Evolutionary conservation across 805 yeast genomes (phyloP).

Genomic region (Sugiyamaella americana): DNA sequence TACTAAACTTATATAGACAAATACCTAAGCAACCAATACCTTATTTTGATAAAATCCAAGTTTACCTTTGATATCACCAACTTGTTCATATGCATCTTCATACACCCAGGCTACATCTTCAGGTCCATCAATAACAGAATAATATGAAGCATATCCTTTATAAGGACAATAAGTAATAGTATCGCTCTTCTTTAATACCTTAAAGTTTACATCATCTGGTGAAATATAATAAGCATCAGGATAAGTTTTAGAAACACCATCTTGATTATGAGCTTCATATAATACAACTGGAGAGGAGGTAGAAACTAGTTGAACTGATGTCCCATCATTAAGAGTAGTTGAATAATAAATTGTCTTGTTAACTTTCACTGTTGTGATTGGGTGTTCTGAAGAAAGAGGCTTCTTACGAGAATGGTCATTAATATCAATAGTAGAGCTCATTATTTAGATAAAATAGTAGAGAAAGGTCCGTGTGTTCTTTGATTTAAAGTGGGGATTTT

Average conservation of each 20-base stretch:
- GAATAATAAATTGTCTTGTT: not conserved
- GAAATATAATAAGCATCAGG: slow-evolving; percentile 11
- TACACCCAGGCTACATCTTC: slow-evolving; percentile 17
- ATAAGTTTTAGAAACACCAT: slow-evolving; percentile 8
- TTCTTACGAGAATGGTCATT: slow-evolving; percentile 10
- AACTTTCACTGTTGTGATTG: slow-evolving; percentile 2
- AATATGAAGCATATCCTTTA: slow-evolving; percentile 16
- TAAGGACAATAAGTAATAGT: slow-evolving; percentile 17
- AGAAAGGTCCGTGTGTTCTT: no score
- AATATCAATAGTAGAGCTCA: slow-evolving; percentile 5
- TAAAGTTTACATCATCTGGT: slow-evolving; percentile 12
- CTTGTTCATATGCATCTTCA: slow-evolving; percentile 14
- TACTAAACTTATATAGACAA: no score
- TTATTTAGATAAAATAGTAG: no score
- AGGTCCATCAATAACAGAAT: slow-evolving; percentile 10
- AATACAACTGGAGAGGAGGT: slow-evolving; percentile 5
- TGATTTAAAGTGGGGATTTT: no score
- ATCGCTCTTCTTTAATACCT: slow-evolving; percentile 8
- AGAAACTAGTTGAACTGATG: slow-evolving; percentile 4
- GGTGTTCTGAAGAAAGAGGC: slow-evolving; percentile 9
- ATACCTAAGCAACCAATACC: slow-evolving; percentile 2
- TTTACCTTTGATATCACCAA: slow-evolving; percentile 8
- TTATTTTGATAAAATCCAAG: slow-evolving; percentile 13
- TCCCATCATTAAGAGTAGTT: not conserved
- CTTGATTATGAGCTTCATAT: slow-evolving; percentile 7